Conservation (phyloP, 1,284 basidiomycete species). For the Cryptococcus neoformans region DNA sequence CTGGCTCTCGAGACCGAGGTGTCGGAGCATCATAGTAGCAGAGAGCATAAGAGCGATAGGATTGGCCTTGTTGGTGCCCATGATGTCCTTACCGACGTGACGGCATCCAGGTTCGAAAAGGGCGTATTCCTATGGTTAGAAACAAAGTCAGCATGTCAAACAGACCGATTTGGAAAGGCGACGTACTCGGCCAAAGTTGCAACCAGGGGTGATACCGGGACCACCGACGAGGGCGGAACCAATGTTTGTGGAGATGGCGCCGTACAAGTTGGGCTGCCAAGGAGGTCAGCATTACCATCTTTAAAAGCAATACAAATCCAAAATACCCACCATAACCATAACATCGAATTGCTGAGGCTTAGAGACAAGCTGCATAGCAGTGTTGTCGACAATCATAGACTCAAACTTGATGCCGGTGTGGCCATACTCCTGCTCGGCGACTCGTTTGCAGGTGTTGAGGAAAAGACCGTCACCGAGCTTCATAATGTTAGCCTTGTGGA, state of each 20-base stretch:
- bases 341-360: conserved; percentile 96
- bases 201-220: conserved; percentile 95
- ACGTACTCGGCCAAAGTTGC: conserved; percentile 88
- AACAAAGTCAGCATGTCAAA: background rate
- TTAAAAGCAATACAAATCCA: no score
- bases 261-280: conserved; percentile 54
- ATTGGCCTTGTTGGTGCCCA: conserved; percentile 97
- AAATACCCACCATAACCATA: conserved; percentile 76
- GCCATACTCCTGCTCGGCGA: conserved; percentile 90
- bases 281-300: conserved; percentile 12
- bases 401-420: conserved; percentile 87
- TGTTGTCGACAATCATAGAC: conserved; percentile 99
- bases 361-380: conserved; percentile 98
- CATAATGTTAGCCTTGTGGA: conserved; percentile 99
- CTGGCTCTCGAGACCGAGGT: conserved; percentile 90
- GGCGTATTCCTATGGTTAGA: conserved; percentile 85
- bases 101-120: conserved; percentile 99
- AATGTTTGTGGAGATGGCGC: conserved; percentile 97
- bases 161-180: conserved; percentile 5
- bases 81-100: conserved; percentile 97
- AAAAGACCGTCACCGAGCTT: conserved; percentile 99
- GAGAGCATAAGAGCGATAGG: conserved; percentile 98
- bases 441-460: conserved; percentile 94
- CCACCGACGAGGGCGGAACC: conserved; percentile 98
- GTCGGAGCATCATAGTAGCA: conserved; percentile 97